phyloP scores from a whole-genome alignment of 2,329 filamentous ascomycete species.

The Aspergillus persii region DNA sequence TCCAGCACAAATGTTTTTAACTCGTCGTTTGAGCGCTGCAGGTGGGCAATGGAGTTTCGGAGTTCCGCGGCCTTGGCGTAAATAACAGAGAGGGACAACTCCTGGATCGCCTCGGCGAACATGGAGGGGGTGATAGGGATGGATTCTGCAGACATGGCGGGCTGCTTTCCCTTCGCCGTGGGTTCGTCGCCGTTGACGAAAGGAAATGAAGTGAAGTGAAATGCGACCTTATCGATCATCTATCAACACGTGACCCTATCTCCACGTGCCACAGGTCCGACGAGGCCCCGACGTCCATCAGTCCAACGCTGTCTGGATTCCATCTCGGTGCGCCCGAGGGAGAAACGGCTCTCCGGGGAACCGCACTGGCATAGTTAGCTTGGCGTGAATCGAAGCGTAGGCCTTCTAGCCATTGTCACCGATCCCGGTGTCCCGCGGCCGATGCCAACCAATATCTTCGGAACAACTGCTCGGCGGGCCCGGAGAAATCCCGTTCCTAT shows the following conservation, averaged over 20 bases:
- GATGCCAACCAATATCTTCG: not conserved
- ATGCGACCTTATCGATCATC: not conserved
- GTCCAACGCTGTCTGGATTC: no score
- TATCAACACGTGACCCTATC: not conserved
- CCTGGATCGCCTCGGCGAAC: slow-evolving; percentile 56
- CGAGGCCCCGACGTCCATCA: no score
- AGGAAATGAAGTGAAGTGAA: no score
- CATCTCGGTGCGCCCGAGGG: no score
- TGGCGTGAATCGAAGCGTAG: no score
- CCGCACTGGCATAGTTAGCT: no score
- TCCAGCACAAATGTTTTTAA: slow-evolving; percentile 52
- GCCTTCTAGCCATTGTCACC: no score
- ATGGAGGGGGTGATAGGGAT: slow-evolving; percentile 50
- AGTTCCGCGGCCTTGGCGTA: slow-evolving; percentile 62
- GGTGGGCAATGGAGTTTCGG: slow-evolving; percentile 58
- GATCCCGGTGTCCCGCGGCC: no score
- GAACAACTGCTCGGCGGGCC: slow-evolving; percentile 17
- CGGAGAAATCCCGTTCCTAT: slow-evolving; percentile 13
- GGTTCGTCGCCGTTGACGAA: not conserved
- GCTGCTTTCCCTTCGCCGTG: not conserved
- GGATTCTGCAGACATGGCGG: slow-evolving; percentile 49
- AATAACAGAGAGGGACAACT: slow-evolving; percentile 57
- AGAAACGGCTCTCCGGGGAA: no score
- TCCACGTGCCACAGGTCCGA: not conserved
- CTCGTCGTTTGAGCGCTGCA: slow-evolving; percentile 57